Evolutionary conservation across 2,329 filamentous ascomycete genomes (phyloP), one percentile per base, ranked within the genome.

Genomic region (Helicocarpus griseus): DNA sequence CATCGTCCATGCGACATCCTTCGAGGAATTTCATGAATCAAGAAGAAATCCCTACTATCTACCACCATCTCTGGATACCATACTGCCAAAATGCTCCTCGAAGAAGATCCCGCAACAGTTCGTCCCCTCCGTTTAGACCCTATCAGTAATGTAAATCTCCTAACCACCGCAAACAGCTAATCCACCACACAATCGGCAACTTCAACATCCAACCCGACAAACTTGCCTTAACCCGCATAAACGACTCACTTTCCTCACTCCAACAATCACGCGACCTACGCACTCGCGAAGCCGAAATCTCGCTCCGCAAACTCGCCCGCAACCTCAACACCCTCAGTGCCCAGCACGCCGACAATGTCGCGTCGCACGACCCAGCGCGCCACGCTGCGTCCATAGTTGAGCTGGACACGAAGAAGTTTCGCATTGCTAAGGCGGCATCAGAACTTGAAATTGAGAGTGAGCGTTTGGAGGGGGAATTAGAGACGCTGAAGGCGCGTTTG

Each of bases 361-460:
- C 82, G 0, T 74, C 83, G 2, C 88, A 95, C 73, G 87, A 89
- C 57, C 81, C 87, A 0, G 78, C 84, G 5, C 82, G 81, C 54
- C 91, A 97, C 72, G 89, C 90, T 5, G 83, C 82, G 33, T 82
- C 87, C 64, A 95, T 97, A 56, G 78, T 93, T 19, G 80, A 85
- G 38, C 83, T 96, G 55, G 91, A 97, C 70, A 95, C 89, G 1
- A 83, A 90, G 60, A 96, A 96, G 65, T 97, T 97, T 72, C 85
- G 89, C 60, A 85, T 89, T 52, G 91, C 91, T n/a, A 97, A 97
- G 70, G 82, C 87, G 14, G 89, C 87, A 0, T 85, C 81, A 1
- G 91, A 97, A 66, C 76, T 93, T 5, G 90, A 96, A 73, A 89
- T 91, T 64, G 93, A 98, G 72, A 86, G 87, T n/a, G 91, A 97